These are phyloP conservation scores for Citrus glauca DNA, from an alignment of 345 rosid genomes.

Conservation along the genomic window DNA sequence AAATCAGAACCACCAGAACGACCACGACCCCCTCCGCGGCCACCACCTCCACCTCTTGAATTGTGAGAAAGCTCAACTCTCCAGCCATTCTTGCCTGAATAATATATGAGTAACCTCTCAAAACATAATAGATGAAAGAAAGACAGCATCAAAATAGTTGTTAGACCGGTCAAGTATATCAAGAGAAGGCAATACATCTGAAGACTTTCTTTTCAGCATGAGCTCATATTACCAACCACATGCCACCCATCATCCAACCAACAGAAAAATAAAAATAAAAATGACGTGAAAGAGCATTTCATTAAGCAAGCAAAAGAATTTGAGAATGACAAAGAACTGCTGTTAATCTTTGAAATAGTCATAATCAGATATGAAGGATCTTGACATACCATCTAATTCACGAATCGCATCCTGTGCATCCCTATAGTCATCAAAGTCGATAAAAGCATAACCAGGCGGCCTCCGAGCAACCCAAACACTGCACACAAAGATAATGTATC, in stretches of 20 bases:
- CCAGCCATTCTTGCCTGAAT: slow-evolving; percentile 82
- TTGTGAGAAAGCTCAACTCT: slow-evolving; percentile 88
- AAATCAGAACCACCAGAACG: slow-evolving; percentile 82
- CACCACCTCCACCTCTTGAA: slow-evolving; percentile 61
- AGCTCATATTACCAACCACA: neutral
- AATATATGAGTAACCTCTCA: neutral
- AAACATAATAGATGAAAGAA: neutral
- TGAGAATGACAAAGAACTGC: neutral
- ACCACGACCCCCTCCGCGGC: slow-evolving; percentile 63
- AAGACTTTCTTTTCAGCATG: neutral
- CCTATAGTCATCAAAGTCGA: slow-evolving; percentile 78
- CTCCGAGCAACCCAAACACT: slow-evolving; percentile 98
- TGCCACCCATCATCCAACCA: neutral
- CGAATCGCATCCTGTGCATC: slow-evolving; percentile 85
- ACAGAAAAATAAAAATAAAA: neutral
- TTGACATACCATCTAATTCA: slow-evolving; percentile 62
- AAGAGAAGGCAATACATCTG: neutral
- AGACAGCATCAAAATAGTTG: neutral
- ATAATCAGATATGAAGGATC: neutral
- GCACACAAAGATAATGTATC: slow-evolving; percentile 11
- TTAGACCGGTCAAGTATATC: neutral
- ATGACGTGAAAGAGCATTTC: neutral
- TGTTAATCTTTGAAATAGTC: neutral
- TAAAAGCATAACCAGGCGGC: slow-evolving; percentile 91
- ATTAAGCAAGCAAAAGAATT: neutral